Base-by-base conservation (phyloP, 805 yeast genomes). In the Brettanomyces sp. region DNA sequence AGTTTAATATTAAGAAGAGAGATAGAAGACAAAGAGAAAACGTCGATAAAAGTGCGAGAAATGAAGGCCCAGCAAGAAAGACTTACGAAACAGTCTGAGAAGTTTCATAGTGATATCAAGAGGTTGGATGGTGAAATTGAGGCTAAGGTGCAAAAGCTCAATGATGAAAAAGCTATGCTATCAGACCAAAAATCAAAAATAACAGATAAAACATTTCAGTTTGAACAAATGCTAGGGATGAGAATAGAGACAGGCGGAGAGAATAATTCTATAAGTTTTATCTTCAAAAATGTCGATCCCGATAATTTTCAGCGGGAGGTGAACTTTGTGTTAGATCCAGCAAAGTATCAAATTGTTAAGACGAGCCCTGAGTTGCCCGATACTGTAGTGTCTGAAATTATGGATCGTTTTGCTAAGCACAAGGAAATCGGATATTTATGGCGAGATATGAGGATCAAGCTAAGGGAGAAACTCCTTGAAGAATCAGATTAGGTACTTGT, bases 151-250 rank as follows among this genome's bases (percentile, higher is more conserved):
- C 51, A 51, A 33, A 56, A 56, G 23, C 51, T 61, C 18, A 59
- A 53, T 49, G 48, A 56, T 43, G 52, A 56, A 51, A 60, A 62
- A 43, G 53, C 56, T 18, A 57, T 62, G 40, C 52, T 74, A 34
- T 52, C 60, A 13, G 54, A 56, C 5, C 79, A 74, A 54, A 57
- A 65, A 4, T 53, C 55, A 25, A 55, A 63, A 32, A 74, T 73
- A 47, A 61, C 61, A 41, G 69, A 66, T 22, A 77, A 72, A 51
- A 54, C 72, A 24, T 53, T 59, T 24, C 73, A 71, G 50, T 71
- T 63, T 51, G 79, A 76, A 48, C 62, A 59, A 41, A 64, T 72
- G 47, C 59, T 74, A 44, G 82, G 82, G 1, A 52, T 76, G 28
- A 65, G 60, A 43, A 67, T 77, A 35, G 72, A 72, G 49, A 72